Percentiles rank a stretch among this genome's conserved stretches.
Conservation (phyloP, 768 basidiomycete species). For the Mycena vitilis region DNA sequence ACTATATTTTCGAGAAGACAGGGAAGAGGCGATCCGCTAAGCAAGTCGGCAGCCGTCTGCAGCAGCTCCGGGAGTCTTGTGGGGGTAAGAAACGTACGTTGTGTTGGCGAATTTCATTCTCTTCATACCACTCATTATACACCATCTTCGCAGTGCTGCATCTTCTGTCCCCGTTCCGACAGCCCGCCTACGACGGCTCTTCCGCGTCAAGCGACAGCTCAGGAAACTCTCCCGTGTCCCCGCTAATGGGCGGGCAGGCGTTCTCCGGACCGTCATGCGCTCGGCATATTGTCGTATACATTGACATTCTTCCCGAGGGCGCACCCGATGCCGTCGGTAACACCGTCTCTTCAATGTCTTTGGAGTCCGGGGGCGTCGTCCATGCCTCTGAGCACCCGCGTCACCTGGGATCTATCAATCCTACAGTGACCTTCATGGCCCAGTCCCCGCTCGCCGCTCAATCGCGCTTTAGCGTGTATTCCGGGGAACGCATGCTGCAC, state of each 20-base stretch:
- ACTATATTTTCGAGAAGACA: conserved; percentile 77
- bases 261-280: conserved; percentile 27
- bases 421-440: conserved; percentile 73
- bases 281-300: conserved; percentile 54
- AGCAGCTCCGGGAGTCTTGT: conserved; percentile 80
- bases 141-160: conserved; percentile 53
- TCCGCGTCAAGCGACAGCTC: conserved; percentile 31
- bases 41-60: conserved; percentile 84
- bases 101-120: conserved; percentile 9
- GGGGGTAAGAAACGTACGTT: conserved; percentile 77
- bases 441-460: conserved; percentile 59
- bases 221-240: conserved; percentile 33
- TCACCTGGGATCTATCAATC: conserved; percentile 69
- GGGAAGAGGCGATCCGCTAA: conserved; percentile 80
- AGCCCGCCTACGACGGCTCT: conserved; percentile 41
- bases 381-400: conserved; percentile 62
- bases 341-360: conserved; percentile 28
- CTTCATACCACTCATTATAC: conserved; percentile 22
- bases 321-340: conserved; percentile 26
- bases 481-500: conserved; percentile 61
- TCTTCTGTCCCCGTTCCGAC: conserved; percentile 54
- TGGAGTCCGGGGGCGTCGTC: conserved; percentile 41
- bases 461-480: conserved; percentile 67
- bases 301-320: conserved; percentile 57
- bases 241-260: conserved; percentile 30